Base-by-base conservation (phyloP, 73 alveolate species). In the Effrenium voratum region DNA sequence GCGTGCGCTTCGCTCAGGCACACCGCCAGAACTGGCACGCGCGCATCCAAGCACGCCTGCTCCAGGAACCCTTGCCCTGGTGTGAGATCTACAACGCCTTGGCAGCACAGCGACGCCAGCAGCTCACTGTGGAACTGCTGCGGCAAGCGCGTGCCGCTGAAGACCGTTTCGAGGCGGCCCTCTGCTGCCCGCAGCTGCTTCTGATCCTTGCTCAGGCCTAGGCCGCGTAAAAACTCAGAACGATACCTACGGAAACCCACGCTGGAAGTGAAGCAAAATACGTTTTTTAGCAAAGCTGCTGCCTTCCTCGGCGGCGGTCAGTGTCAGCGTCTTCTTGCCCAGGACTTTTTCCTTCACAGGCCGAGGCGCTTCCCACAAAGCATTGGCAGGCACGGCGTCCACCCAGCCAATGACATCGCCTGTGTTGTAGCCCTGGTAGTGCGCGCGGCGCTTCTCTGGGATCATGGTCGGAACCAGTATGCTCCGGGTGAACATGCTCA, bases 381-480 rank as follows among this genome's bases (percentile, higher is more conserved):
- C 36, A 34, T 70, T 34, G 24, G 81, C 24, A 16, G 22, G 46
- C 22, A 70, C 45, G 43, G 44, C 19, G 36, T 30, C 43, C 38
- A 70, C 81, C 81, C 81, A 70, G 26, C 81, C 81, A 26, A 70
- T 70, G 81, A 70, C 81, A 16, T 70, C 43, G 45, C 81, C 81
- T 34, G 81, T 70, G 81, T 70, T 70, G 44, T 32, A 70, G 22
- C 81, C 81, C 44, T 34, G 24, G 43, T 70, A 70, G 81, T 70
- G 81, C 81, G 13, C 26, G 44, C 81, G 19, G 36, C 81, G 36
- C 32, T 34, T 30, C 44, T 70, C 81, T 32, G 81, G 81, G 44
- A 70, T 19, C 24, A 34, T 32, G 38, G 24, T 41, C 19, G 85
- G 57, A 36, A 75, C 52, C 72, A 57, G 72, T 24, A 32, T 57